Base-by-base conservation (phyloP, 441 rosid species). In the Populus hybrid region DNA sequence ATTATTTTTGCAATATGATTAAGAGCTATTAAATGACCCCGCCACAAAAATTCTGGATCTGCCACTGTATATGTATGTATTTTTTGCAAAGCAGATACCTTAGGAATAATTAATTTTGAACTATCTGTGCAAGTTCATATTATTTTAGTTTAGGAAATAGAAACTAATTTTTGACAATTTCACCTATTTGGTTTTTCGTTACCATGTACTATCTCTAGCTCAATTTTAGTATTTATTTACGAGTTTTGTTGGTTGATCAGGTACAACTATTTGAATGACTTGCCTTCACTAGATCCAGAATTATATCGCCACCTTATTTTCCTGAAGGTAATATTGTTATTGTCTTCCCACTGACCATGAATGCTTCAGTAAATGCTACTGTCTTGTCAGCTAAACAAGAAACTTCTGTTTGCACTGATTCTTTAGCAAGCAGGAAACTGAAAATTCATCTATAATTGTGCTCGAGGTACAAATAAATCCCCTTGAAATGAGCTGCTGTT, bases 211-310 rank as follows among this genome's bases (percentile, higher is more conserved):
- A 45, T 14, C 6, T 45, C 56, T 45, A 12, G 20, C 18, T 45
- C 56, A 45, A 4, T 45, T 45, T 14, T 26, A 64, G 29, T 23
- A 29, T 36, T 36, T 73, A 10, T 72, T 42, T 64, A 35, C 70
- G 2, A 24, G 40, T n/a, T 75, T 75, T 75, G 65, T 81, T 78
- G 74, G 68, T 82, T 83, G 79, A 72, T 85, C 82, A 96, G 99
- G 95, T 89, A 84, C 87, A 96, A 96, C 84, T 96, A 91, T 81
- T 85, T 96, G 82, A 93, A 96, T 84, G 98, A 96, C 87, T 85
- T 96, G 90, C 99, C 99, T 73, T 94, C 99, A 3, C 82, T 96
- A 87, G 99, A 96, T 84, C 98, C 98, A 20, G 99, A 96, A 80
- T 82, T 96, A 81, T 96, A 94, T 84, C 96, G 95, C 71, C 99